These are phyloP conservation scores for Pyrenophora graminea DNA, from an alignment of 2,329 filamentous ascomycete species.

Conservation along the genomic window DNA sequence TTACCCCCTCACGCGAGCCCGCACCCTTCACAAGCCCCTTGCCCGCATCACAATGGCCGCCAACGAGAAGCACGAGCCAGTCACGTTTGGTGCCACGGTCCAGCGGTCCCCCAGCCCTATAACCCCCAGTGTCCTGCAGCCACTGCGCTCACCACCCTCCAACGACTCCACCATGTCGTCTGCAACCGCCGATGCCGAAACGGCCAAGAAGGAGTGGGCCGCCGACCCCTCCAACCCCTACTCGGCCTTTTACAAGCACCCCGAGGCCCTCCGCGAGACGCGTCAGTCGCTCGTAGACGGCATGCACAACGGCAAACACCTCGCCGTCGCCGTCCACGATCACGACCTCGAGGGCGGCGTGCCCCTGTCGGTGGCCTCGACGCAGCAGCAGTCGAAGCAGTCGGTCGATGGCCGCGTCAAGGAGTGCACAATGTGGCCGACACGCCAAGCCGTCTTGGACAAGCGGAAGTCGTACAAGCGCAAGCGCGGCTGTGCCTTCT, in stretches of 20 bases:
- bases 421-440: constrained; percentile 59
- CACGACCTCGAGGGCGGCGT: constrained; percentile 47
- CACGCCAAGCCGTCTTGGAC: constrained; percentile 52
- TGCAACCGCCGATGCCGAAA: constrained; percentile 34
- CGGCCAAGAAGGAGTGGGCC: constrained; percentile 34
- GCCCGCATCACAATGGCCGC: constrained; percentile 33
- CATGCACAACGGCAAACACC: constrained; percentile 33
- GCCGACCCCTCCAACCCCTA: constrained; percentile 48
- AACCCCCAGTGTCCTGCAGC: constrained; percentile 12
- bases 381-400: constrained; percentile 45
- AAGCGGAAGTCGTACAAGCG: constrained; percentile 48
- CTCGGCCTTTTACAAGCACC: constrained; percentile 55
- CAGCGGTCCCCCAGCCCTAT: constrained; percentile 32
- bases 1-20: background rate
- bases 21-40: constrained; percentile 7
- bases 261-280: constrained; percentile 51
- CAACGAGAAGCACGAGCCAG: constrained; percentile 36
- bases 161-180: constrained; percentile 41
- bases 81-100: constrained; percentile 52
- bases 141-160: constrained; percentile 39
- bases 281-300: constrained; percentile 47
- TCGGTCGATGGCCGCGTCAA: constrained; percentile 50
- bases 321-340: constrained; percentile 42
- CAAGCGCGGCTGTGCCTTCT: constrained; percentile 47
- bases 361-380: constrained; percentile 47